Base-by-base conservation (phyloP, 768 basidiomycete species). In the Podaxis carcinomalis region DNA sequence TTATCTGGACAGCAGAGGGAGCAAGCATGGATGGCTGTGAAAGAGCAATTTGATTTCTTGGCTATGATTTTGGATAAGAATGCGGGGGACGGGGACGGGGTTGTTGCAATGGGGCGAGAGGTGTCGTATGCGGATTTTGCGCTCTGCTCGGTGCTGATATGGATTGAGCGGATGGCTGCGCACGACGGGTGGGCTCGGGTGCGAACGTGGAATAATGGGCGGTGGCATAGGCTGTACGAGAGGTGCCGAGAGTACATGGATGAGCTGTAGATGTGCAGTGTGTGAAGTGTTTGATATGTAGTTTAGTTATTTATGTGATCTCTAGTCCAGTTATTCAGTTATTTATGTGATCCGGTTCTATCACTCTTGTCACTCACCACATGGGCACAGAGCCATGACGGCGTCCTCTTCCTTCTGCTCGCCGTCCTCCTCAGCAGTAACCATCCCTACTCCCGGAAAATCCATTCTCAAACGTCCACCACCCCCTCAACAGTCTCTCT, bases 391-490 rank as follows among this genome's bases (percentile, higher is more conserved):
- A 46, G 25, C 42, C n/a, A 74, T 32, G 73, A 66, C 70, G 56
- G 62, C 73, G 19, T 72, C 74, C 14, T 72, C 73, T 51, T 75
- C 74, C 60, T 77, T 74, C 37, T 54, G 52, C 53, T 61, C 59
- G 28, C 87, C 90, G 32, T 91, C 90, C 14, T 89, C 90, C 57
- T 91, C 90, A 0, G 89, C 90, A 19, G 89, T 91, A 36, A 89
- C 88, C 28, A 90, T 93, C 62, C 87, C 84, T 16, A 85, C 85
- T 7, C 88, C 89, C 6, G 91, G 91, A 32, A 90, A 87, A 73
- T 88, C 88, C 6, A 93, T 93, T 63, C 79, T 93, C 60, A 93
- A 93, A 71, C 82, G 82, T 9, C 89, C 92, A 21, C 83, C 88
- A 23, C 88, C 86, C 2, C 71, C 80, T 3, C 89, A 86, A 65